Evolutionary conservation across 140 eudicot species (phyloP), one percentile per base, ranked within the genome.

Genomic region (Ambrosia hybrid): DNA sequence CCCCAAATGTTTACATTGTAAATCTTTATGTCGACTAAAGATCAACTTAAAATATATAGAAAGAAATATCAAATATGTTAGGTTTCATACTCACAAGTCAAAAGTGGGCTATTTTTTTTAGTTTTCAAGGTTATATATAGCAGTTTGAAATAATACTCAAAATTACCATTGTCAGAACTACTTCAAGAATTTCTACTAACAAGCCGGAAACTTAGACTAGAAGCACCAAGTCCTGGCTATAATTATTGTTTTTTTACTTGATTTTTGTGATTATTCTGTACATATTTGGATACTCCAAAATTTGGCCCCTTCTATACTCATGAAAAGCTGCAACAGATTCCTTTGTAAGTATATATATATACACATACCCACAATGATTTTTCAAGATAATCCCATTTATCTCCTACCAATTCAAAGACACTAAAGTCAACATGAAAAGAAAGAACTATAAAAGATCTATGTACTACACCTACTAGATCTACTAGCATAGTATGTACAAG

Each of bases 301-400:
- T 49, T 63, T 63, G 67, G 73, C 63, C 13, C 62, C 41, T 52
- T 76, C 65, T 77, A 26, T 51, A 10, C 72, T 63, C 60, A 41
- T 36, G 12, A 77, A 77, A 77, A 77, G 72, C 81, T 77, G 77
- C 77, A 77, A 64, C 72, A 63, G 16, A 64, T 63, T 69, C 67
- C 33, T 65, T 52, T 71, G 65, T 58, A 62, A 21, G 53, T 46
- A 63, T 34, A 11, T 30, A 57, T n/a, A 9, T 10, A 33, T 9
- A 21, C 1, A 26, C 37, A 57, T 37, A 21, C 39, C 70, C 34
- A 49, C 14, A 59, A 58, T 26, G 70, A 76, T 68, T 52, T 67
- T 36, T 30, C 36, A 46, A 17, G n/a, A 15, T 15, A 73, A 4
- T 56, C 39, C 33, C 67, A 75, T 65, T 38, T 66, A 46, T 52